A percentile compares a stretch with the other conserved stretches of the same genome.
These are phyloP conservation scores for Coprinopsis marcescibilis DNA, from an alignment of 768 basidiomycete genomes.

Conservation along the genomic window DNA sequence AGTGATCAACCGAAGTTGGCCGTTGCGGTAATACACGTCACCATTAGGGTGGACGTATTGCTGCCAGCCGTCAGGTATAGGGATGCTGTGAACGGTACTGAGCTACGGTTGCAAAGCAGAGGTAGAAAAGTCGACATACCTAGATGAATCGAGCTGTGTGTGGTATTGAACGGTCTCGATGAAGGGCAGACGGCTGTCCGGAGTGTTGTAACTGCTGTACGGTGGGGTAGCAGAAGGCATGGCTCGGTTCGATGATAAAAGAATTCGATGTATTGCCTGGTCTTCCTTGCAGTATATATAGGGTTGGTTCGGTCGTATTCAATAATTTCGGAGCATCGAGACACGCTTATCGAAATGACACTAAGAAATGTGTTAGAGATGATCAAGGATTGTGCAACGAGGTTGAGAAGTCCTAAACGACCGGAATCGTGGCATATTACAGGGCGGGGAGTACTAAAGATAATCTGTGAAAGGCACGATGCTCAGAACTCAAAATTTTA, in stretches of 20 bases:
- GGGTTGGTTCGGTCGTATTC: too few species aligned
- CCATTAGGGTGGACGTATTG: constrained; percentile 37
- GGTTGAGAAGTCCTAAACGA: too few species aligned
- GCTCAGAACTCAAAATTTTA: too few species aligned
- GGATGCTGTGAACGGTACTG: constrained; percentile 13
- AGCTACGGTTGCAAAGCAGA: constrained; percentile 12
- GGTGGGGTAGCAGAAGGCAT: not conserved
- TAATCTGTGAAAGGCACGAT: too few species aligned
- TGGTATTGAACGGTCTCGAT: constrained; percentile 11
- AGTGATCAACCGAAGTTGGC: constrained; percentile 29
- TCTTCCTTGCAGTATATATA: too few species aligned
- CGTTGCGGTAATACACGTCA: constrained; percentile 39
- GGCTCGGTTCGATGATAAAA: not conserved
- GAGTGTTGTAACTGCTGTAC: not conserved
- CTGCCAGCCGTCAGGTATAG: constrained; percentile 24
- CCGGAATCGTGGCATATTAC: too few species aligned
- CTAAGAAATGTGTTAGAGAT: too few species aligned
- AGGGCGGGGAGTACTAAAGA: too few species aligned
- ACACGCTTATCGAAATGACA: too few species aligned
- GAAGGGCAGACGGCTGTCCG: constrained; percentile 6
- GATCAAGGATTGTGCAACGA: too few species aligned
- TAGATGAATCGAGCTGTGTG: not conserved
- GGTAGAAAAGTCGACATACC: constrained; percentile 1
- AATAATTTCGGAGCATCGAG: too few species aligned
- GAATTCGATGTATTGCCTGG: too few species aligned